Evolutionary conservation across 129 eudicot genomes (phyloP).

Genomic region (Tagetes erecta): DNA sequence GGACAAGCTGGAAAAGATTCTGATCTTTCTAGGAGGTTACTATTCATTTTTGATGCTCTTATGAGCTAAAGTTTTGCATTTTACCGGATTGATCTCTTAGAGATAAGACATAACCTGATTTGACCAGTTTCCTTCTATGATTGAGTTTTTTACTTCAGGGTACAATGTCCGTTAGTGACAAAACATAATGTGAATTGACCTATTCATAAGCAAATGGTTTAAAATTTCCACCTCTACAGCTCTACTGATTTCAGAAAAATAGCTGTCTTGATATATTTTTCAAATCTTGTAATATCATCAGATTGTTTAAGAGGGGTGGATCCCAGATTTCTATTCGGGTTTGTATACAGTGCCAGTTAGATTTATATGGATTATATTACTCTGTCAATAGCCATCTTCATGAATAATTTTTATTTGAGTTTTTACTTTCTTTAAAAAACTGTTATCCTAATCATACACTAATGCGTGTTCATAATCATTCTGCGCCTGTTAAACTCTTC

Average conservation of each 20-base stretch:
- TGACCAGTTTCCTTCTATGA: background rate
- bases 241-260: background rate
- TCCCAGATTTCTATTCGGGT: background rate
- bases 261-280: slow-evolving; percentile 9
- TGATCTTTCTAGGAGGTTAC: slow-evolving; percentile 69
- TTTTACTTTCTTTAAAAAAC: background rate
- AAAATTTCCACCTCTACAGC: background rate
- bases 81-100: background rate
- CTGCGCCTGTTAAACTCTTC: slow-evolving; percentile 21
- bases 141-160: background rate
- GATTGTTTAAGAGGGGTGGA: slow-evolving; percentile 2
- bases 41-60: background rate
- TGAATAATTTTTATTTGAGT: background rate
- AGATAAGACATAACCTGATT: background rate
- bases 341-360: background rate
- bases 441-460: background rate
- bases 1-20: slow-evolving; percentile 69
- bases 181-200: background rate
- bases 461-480: slow-evolving; percentile 15
- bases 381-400: background rate
- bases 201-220: background rate
- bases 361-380: background rate
- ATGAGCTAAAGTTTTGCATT: background rate
- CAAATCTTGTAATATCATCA: slow-evolving; percentile 1
- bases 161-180: background rate